phyloP scores from a whole-genome alignment of 805 yeast species.

The Diddensiella caesifluorescens region DNA sequence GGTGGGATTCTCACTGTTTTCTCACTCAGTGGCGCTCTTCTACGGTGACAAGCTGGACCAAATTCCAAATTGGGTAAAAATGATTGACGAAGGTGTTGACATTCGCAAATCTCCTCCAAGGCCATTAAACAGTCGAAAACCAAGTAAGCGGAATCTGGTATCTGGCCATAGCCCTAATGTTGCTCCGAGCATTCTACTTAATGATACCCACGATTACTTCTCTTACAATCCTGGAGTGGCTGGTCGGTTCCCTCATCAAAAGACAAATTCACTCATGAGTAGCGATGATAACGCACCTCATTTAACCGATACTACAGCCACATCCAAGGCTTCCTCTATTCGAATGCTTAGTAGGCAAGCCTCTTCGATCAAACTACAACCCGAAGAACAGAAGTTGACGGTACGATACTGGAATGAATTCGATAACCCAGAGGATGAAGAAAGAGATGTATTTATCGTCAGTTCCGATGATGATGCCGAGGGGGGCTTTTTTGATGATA shows the following conservation, averaged over 20 bases:
- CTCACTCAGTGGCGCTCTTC: conserved; percentile 33
- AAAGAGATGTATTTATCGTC: conserved; percentile 32
- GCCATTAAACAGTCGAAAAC: too few species aligned
- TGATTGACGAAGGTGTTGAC: conserved; percentile 34
- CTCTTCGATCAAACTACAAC: neutral
- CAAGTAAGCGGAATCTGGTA: conserved; percentile 1
- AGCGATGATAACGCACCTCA: neutral
- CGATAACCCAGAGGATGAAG: conserved; percentile 53
- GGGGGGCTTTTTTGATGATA: conserved; percentile 27
- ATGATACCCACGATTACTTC: conserved; percentile 9
- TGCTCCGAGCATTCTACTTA: conserved; percentile 20
- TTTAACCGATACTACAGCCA: neutral
- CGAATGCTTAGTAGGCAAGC: conserved; percentile 7
- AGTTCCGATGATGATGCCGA: conserved; percentile 32
- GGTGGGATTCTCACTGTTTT: conserved; percentile 36
- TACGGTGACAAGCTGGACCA: conserved; percentile 31
- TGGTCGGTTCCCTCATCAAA: neutral
- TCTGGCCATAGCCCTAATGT: neutral
- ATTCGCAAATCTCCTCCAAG: conserved; percentile 43
- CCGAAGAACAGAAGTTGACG: conserved; percentile 19
- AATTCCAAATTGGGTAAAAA: conserved; percentile 38
- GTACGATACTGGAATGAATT: conserved; percentile 63
- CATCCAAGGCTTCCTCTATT: neutral
- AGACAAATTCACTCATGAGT: neutral
- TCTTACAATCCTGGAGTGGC: neutral